These are phyloP conservation scores for Tripterygium wilfordii DNA, from an alignment of 177 flowering plant species.

Conservation along the genomic window DNA sequence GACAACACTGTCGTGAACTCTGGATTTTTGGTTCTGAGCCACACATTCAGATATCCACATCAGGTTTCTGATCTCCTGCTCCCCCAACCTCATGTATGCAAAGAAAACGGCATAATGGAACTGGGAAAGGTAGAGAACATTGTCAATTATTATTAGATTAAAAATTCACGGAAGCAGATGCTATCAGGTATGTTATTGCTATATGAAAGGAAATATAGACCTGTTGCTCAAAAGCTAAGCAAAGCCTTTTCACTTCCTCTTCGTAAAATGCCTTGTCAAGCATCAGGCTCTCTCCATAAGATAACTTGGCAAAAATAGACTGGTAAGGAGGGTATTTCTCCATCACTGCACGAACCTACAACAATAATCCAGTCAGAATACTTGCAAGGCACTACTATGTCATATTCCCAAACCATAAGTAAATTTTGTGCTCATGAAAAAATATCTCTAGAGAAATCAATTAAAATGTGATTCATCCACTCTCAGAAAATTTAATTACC, in stretches of 20 bases:
- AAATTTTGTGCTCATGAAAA: too few species aligned
- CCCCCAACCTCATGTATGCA: constrained; percentile 95
- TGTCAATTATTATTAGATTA: too few species aligned
- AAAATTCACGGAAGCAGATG: too few species aligned
- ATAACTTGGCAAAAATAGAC: constrained; percentile 79
- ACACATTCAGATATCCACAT: constrained; percentile 99
- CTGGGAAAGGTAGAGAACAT: constrained; percentile 24
- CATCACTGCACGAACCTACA: constrained; percentile 87
- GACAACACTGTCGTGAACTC: constrained; percentile 97
- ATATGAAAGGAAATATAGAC: too few species aligned
- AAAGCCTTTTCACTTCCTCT: constrained; percentile 96
- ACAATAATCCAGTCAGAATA: constrained; percentile 7
- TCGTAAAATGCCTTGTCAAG: constrained; percentile 99
- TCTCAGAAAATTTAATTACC: too few species aligned
- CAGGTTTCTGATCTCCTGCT: constrained; percentile 97
- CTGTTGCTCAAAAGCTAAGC: constrained; percentile 98
- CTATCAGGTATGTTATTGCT: too few species aligned
- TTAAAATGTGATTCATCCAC: too few species aligned
- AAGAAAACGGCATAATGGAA: constrained; percentile 95
- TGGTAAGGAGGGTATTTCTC: constrained; percentile 99
- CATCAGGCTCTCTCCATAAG: constrained; percentile 98
- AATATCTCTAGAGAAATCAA: too few species aligned
- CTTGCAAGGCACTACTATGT: too few species aligned
- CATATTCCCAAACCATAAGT: too few species aligned
- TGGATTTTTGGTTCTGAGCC: constrained; percentile 95